Conservation (phyloP, 2,329 filamentous ascomycete species). For the Ceratocystis alfenasii region DNA sequence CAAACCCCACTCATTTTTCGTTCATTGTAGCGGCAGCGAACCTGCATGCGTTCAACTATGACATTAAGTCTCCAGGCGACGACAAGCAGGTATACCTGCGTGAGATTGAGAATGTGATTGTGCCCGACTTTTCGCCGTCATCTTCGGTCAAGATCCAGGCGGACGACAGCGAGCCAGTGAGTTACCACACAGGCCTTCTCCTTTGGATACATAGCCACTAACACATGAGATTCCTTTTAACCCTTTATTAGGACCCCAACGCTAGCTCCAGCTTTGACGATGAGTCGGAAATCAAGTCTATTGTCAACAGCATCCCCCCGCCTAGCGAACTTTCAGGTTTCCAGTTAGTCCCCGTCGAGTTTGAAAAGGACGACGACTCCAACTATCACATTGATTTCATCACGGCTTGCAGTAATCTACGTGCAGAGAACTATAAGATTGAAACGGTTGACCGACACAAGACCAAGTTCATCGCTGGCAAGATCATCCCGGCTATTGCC, state of each 20-base stretch:
- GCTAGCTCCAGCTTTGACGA: conserved; percentile 55
- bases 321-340: conserved; percentile 75
- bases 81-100: conserved; percentile 61
- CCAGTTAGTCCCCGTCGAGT: conserved; percentile 84
- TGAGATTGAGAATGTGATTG: conserved; percentile 82
- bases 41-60: conserved; percentile 94
- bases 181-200: conserved; percentile 26
- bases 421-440: conserved; percentile 97
- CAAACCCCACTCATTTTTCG: conserved; percentile 73
- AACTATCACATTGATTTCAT: conserved; percentile 99
- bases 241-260: conserved; percentile 57
- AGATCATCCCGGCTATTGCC: conserved; percentile 97
- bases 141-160: conserved; percentile 92
- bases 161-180: conserved; percentile 77
- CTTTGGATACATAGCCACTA: neutral
- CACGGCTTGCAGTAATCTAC: conserved; percentile 88
- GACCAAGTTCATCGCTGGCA: conserved; percentile 99
- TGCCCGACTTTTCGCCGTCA: conserved; percentile 87
- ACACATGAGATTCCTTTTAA: conserved; percentile 4
- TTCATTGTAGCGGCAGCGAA: conserved; percentile 85
- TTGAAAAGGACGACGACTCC: conserved; percentile 96
- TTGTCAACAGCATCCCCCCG: conserved; percentile 61
- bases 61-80: conserved; percentile 72
- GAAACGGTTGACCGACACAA: conserved; percentile 84
- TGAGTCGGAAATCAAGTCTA: conserved; percentile 58